A percentile compares a stretch with the other conserved stretches of the same genome.
phyloP scores from a whole-genome alignment of 768 basidiomycete genomes.

The Boletus fagicola region DNA sequence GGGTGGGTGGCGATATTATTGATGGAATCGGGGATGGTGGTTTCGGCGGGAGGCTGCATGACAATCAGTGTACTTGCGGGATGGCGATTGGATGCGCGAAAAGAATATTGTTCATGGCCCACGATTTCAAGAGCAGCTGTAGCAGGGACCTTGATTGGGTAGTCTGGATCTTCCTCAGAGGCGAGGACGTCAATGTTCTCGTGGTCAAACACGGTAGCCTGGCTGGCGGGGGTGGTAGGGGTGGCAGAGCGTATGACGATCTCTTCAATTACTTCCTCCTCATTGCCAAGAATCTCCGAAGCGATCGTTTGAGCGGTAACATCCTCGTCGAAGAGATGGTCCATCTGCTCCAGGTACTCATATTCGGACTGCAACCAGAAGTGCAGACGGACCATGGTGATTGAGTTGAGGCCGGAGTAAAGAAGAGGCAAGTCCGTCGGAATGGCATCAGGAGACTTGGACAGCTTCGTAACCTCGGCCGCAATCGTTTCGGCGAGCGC shows the following conservation, averaged over 20 bases:
- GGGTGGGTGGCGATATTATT: constrained; percentile 23
- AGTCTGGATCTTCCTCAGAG: constrained; percentile 4
- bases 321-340: constrained; percentile 31
- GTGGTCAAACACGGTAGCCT: constrained; percentile 20
- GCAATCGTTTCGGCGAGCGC: constrained; percentile 35
- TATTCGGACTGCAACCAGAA: constrained; percentile 35
- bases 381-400: constrained; percentile 31
- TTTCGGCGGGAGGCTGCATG: constrained; percentile 24
- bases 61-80: constrained; percentile 22
- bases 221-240: constrained; percentile 17
- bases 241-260: constrained; percentile 1
- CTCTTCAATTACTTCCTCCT: constrained; percentile 17
- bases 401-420: constrained; percentile 32
- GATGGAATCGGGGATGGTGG: constrained; percentile 10
- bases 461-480: constrained; percentile 30
- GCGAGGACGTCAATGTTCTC: constrained; percentile 8
- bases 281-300: constrained; percentile 27
- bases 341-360: constrained; percentile 30
- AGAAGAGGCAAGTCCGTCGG: constrained; percentile 32
- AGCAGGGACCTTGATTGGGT: constrained; percentile 2
- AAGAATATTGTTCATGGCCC: not conserved
- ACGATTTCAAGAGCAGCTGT: not conserved
- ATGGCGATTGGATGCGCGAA: not conserved
- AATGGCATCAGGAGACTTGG: constrained; percentile 26
- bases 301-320: constrained; percentile 30